A percentile compares a stretch with the other conserved stretches of the same genome.
These are phyloP conservation scores for Sechiopsis laciniata DNA, from an alignment of 306 rosid genomes.

Conservation along the genomic window DNA sequence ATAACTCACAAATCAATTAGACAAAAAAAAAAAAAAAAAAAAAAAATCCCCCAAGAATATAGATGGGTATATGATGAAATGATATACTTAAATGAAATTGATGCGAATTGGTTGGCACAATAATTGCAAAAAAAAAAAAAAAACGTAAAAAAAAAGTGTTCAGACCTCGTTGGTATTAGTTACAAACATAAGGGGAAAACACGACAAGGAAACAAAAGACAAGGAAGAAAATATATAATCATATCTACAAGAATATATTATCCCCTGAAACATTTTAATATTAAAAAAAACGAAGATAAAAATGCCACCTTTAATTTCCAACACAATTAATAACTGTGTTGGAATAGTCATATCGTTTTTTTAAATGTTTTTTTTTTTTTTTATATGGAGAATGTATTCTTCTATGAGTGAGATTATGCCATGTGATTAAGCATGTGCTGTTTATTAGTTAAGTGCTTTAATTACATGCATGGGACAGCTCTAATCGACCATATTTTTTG, in stretches of 20 bases:
- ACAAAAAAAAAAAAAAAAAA: too few relatives aligned
- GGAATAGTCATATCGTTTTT: not conserved
- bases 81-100: too few relatives aligned
- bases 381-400: not conserved
- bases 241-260: not conserved
- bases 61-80: too few relatives aligned
- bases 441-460: not conserved
- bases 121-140: too few relatives aligned
- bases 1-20: too few relatives aligned
- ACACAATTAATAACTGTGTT: not conserved
- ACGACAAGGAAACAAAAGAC: too few relatives aligned
- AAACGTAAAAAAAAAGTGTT: too few relatives aligned
- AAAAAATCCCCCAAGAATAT: too few relatives aligned
- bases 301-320: not conserved
- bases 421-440: constrained; percentile 12
- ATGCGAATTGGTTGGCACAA: too few relatives aligned
- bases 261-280: not conserved
- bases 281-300: not conserved
- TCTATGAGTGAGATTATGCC: constrained; percentile 9
- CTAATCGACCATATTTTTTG: not conserved
- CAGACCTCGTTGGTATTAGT: too few relatives aligned
- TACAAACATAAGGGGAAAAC: too few relatives aligned
- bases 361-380: too few relatives aligned
- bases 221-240: not conserved
- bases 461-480: constrained; percentile 9